phyloP scores from a whole-genome alignment of 164 flowering plant species.

The Umbellularia californica region DNA sequence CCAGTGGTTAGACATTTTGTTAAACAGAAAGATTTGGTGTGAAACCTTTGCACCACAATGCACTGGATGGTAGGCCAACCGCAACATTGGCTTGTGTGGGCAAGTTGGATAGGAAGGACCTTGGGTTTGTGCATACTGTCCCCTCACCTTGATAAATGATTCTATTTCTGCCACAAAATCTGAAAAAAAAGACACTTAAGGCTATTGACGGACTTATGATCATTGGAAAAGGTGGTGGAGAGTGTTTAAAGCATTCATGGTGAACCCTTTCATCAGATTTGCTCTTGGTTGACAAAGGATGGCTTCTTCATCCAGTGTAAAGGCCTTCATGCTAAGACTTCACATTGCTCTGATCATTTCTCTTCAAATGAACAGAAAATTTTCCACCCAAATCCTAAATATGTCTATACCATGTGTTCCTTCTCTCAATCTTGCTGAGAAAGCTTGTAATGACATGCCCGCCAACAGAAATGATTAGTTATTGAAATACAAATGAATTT shows the following conservation, averaged over 20 bases:
- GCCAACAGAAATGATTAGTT: neutral
- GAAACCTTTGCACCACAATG: neutral
- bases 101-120: no score
- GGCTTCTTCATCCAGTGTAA: neutral
- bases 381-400: neutral
- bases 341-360: neutral
- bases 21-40: neutral
- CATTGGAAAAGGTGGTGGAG: neutral
- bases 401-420: neutral
- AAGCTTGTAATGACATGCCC: neutral
- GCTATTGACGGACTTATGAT: neutral
- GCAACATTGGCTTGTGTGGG: no score
- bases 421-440: neutral
- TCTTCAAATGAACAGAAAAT: neutral
- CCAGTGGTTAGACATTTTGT: no score
- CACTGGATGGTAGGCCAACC: neutral
- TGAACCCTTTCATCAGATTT: neutral
- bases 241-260: neutral
- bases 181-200: neutral
- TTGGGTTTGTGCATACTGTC: no score
- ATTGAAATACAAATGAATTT: neutral
- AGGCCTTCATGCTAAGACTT: no score
- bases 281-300: neutral
- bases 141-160: no score
- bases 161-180: no score